phyloP scores from a whole-genome alignment of 495 filamentous ascomycete genomes.

The Lophiostoma macrostomum region DNA sequence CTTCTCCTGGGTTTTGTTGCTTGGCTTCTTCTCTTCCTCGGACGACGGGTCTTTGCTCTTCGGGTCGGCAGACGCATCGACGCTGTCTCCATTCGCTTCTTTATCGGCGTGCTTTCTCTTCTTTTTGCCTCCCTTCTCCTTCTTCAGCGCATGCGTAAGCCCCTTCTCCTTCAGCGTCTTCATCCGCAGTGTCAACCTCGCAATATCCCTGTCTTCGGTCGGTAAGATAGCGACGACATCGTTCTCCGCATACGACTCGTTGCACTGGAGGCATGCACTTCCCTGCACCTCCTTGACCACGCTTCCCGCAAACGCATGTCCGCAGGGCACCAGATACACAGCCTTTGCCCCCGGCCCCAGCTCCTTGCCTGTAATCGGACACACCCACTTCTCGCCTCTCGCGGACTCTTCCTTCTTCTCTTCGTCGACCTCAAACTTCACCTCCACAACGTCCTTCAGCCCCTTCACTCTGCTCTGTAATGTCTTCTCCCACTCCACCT shows the following conservation, averaged over 20 bases:
- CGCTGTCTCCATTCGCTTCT: constrained; percentile 6
- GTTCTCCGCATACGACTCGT: constrained; percentile 66
- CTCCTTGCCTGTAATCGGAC: constrained; percentile 83
- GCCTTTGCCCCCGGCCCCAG: constrained; percentile 75
- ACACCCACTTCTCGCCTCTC: constrained; percentile 58
- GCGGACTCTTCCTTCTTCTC: constrained; percentile 36
- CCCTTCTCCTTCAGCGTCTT: constrained; percentile 64
- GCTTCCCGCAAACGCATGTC: constrained; percentile 86
- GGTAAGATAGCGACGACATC: constrained; percentile 83
- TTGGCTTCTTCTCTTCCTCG: constrained; percentile 21
- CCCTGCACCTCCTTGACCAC: constrained; percentile 75
- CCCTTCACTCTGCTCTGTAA: constrained; percentile 70
- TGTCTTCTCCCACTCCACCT: constrained; percentile 63
- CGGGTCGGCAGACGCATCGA: constrained; percentile 18
- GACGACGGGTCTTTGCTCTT: constrained; percentile 6
- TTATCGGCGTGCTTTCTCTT: constrained; percentile 57
- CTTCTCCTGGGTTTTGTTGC: neutral
- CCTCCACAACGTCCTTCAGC: constrained; percentile 82
- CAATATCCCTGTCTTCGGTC: constrained; percentile 64
- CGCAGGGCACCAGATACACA: constrained; percentile 91
- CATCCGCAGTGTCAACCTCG: constrained; percentile 61
- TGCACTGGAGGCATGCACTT: constrained; percentile 67
- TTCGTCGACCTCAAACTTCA: constrained; percentile 68
- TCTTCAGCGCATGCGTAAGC: constrained; percentile 86
- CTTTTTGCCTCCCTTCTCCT: constrained; percentile 68